Percentiles rank a stretch among this genome's conserved stretches.
Evolutionary conservation across 2,329 filamentous ascomycete species (phyloP).

Genomic region (Apiospora sp.): DNA sequence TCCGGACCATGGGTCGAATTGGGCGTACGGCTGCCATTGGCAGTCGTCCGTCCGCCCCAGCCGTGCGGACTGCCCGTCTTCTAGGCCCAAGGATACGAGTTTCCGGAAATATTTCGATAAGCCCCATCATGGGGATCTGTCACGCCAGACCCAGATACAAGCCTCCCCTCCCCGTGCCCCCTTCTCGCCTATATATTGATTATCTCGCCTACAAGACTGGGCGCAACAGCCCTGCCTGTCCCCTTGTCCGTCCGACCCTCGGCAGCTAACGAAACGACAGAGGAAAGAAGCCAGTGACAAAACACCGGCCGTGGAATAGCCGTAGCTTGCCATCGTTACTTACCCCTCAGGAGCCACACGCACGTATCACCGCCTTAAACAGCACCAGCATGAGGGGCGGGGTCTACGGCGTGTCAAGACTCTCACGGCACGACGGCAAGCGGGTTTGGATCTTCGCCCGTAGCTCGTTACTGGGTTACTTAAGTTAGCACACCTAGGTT

Average conservation of each 20-base stretch:
- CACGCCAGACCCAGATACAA: background rate
- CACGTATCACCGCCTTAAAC: background rate
- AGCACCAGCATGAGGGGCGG: background rate
- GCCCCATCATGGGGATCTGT: background rate
- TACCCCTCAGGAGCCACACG: background rate
- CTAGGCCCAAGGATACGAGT: background rate
- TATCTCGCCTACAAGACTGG: background rate
- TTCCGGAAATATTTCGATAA: background rate
- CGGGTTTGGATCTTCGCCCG: background rate
- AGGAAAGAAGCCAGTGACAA: background rate
- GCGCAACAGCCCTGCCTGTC: background rate
- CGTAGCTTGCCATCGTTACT: background rate
- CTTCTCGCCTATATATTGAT: background rate
- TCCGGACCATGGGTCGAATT: background rate
- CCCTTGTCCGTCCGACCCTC: background rate
- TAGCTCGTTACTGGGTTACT: background rate
- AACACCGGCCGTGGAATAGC: background rate
- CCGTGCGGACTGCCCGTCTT: background rate
- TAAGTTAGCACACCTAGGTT: too few species aligned
- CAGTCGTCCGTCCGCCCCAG: background rate
- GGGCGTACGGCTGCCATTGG: too few species aligned
- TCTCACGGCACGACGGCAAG: background rate
- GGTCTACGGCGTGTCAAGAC: background rate
- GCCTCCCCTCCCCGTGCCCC: background rate
- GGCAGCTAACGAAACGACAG: background rate